Base-by-base conservation (phyloP, 2,329 filamentous ascomycete species). In the Pyrenochaeta sp. region DNA sequence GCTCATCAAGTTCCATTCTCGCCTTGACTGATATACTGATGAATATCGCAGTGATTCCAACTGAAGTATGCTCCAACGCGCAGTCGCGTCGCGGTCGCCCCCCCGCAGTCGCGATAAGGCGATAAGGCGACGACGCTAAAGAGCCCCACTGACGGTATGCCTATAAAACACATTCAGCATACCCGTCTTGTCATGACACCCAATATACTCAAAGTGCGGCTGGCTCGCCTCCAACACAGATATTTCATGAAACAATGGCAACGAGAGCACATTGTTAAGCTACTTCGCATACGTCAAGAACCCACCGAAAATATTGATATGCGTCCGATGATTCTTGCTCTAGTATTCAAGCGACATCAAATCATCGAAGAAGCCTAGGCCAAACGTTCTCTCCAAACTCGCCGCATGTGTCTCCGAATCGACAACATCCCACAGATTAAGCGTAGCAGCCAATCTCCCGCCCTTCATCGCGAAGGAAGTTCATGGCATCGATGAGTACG, bases 191-290 rank as follows among this genome's bases (percentile, higher is more conserved):
- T 58, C 55, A 64, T 81, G 79, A 43, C 79, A 81, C 7, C 68
- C 73, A 10, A 81, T 61, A 58, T 81, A 81, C 68, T 81, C 79
- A 55, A 81, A 79, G 5, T 71, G 56, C 61, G 81, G 79, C 67
- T 81, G 77, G 42, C 73, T 77, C 6, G 70, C 65, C 52, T 74
- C 63, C 30, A 82, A 58, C 5, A 81, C 77, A 50, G 77, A 66
- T 12, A 81, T 73, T 62, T 82, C 78, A 55, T 82, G 79, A 55
- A 77, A 81, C 37, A 81, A 45, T 19, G 75, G 64, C 46, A 82
- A 55, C 13, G 68, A 74, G 36, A 80, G 62, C 10, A 76, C 65
- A 46, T 77, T 72, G 19, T 76, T 60, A 43, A 81, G 61, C 66
- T 69, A 72, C 58, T 74, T 76, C 19, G 77, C 76, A 58, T 81